phyloP scores from a whole-genome alignment of 495 filamentous ascomycete species.

The Penicillium ochrochloron region DNA sequence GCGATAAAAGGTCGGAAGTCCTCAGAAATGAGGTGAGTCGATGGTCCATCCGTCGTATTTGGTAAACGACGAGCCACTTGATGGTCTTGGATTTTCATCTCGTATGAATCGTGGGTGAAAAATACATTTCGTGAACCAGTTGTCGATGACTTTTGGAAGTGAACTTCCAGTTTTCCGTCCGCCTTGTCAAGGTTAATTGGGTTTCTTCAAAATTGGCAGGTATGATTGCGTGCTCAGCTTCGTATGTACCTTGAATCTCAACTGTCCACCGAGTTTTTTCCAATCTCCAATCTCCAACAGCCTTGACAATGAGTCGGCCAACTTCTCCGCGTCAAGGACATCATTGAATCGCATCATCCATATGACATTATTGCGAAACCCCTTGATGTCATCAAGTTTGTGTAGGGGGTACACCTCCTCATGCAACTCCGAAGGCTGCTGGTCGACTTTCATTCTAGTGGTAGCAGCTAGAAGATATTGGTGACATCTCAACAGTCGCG shows the following conservation, averaged over 20 bases:
- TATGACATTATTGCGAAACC: conserved; percentile 21
- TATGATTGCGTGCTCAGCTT: background rate
- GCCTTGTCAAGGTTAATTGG: conserved; percentile 28
- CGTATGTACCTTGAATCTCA: conserved; percentile 40
- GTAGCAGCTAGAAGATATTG: background rate
- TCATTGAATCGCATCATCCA: conserved; percentile 49
- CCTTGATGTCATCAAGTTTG: conserved; percentile 20
- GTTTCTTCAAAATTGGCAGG: background rate
- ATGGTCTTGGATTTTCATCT: conserved; percentile 36
- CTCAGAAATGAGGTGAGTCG: conserved; percentile 9
- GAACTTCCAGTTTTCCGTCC: conserved; percentile 39
- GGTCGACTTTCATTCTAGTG: background rate
- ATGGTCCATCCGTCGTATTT: conserved; percentile 17
- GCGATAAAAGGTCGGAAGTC: conserved; percentile 22
- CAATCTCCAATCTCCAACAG: conserved; percentile 47
- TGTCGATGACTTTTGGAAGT: conserved; percentile 39
- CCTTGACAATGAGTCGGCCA: conserved; percentile 42
- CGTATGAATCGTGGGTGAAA: conserved; percentile 38
- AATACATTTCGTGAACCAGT: conserved; percentile 34
- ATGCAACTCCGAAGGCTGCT: background rate
- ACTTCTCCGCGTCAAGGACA: conserved; percentile 49
- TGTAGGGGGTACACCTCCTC: conserved; percentile 29
- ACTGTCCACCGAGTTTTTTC: conserved; percentile 50
- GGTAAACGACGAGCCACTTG: conserved; percentile 39
- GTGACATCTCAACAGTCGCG: background rate